phyloP scores from a whole-genome alignment of 2,329 filamentous ascomycete genomes.

The Trichoderma sp. region DNA sequence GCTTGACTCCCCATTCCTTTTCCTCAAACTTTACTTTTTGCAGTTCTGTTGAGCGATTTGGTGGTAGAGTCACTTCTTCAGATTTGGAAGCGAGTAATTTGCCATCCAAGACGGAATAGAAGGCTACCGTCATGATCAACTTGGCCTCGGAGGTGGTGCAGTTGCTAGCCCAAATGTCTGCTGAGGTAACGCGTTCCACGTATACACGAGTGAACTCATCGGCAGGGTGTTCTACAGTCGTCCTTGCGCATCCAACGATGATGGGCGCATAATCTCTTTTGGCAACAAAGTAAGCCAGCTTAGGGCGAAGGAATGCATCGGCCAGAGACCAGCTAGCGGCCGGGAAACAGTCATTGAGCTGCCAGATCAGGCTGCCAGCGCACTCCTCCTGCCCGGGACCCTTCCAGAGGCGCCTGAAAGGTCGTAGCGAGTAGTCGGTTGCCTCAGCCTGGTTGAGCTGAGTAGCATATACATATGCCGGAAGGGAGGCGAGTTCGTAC shows the following conservation, averaged over 20 bases:
- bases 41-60: slow-evolving; percentile 9
- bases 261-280: neutral
- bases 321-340: slow-evolving; percentile 11
- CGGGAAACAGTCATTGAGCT: slow-evolving; percentile 16
- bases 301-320: slow-evolving; percentile 2
- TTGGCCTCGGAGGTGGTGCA: neutral
- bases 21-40: neutral
- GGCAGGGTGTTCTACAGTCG: neutral
- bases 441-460: slow-evolving; percentile 18
- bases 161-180: slow-evolving; percentile 3
- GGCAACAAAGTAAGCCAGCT: slow-evolving; percentile 15
- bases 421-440: slow-evolving; percentile 2
- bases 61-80: neutral
- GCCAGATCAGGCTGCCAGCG: slow-evolving; percentile 9
- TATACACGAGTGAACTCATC: neutral
- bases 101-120: neutral
- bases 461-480: slow-evolving; percentile 9
- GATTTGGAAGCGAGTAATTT: neutral
- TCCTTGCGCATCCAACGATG: neutral
- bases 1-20: neutral
- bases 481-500: neutral
- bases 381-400: slow-evolving; percentile 1
- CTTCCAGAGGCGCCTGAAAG: slow-evolving; percentile 13
- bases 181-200: neutral
- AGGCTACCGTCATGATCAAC: neutral